Base-by-base conservation (phyloP, 169 alveolate species). In the Eimeria mitis region DNA sequence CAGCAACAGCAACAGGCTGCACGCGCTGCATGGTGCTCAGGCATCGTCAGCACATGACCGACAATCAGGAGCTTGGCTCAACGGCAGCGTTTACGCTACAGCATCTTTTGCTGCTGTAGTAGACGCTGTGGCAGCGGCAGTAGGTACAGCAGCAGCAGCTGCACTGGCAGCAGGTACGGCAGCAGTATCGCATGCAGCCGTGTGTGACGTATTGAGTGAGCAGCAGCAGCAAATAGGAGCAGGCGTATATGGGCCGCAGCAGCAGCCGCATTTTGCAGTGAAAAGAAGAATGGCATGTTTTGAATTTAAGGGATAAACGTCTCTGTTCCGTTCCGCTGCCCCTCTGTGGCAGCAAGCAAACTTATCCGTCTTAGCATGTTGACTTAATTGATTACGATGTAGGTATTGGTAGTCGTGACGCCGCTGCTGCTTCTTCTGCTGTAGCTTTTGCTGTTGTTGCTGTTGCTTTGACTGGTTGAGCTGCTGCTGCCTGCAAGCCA, bases 131-230 rank as follows among this genome's bases (percentile, higher is more conserved):
- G 85, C 85, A 75, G 85, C 56, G 44, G 59, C 61, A 21, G 56
- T 47, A 42, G 85, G 85, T 75, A 25, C 54, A 34, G 83, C 52
- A 73, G 61, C 85, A 31, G 78, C 78, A 14, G 85, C 59, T 75
- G 85, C 85, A 75, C 40, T 61, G 59, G 85, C 85, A 75, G 85
- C 85, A 75, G 88, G 88, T 78, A 49, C 61, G 65, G 88, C 88
- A 78, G 88, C 88, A 78, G 88, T 31, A 78, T 47, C 88, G 88
- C 88, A 47, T 49, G 68, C 88, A 78, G 61, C 68, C 47, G 88
- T 78, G 25, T 78, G 87, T 2, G 44, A 49, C 47, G 56, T 73
- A 19, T 47, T 78, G 88, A 47, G 65, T 25, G 88, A 73, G 88
- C 61, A 78, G 65, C 68, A 78, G 65, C 68, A 78, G 88, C 40